Base-by-base conservation (phyloP, 352 stramenopile species). In the Pythium aristosporum region DNA sequence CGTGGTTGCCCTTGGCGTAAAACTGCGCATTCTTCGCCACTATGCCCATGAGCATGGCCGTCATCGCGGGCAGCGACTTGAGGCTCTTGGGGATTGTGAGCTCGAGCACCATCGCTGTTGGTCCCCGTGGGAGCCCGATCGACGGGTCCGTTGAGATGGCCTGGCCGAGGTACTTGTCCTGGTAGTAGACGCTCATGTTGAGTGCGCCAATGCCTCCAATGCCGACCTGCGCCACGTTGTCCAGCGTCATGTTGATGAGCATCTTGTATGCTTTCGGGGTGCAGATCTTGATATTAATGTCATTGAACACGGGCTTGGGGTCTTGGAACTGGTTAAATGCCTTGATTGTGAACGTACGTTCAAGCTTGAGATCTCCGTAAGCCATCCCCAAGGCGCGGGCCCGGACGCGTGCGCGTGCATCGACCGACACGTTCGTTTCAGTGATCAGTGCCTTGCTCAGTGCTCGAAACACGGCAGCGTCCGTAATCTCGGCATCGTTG, bases 1-100 rank as follows among this genome's bases (percentile, higher is more conserved):
- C 44, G 49, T 73, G 69, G 36, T 72, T 41, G 34, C 63, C 71
- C 23, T 55, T 73, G 23, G 68, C 65, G 55, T 70, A 56, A 54
- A 73, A 70, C 60, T 67, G 34, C 1, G 58, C 58, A 16, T 65
- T 48, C 47, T 43, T 30, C 15, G 44, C 50, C 13, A 61, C 30
- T 21, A 67, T 46, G 12, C 41, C 60, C 12, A 21, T 11, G 41
- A 59, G 39, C 60, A 67, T 61, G 9, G 13, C 48, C 12, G 30
- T 36, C 41, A 67, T 46, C 21, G 51, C 41, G 32, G 44, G 32
- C 60, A 61, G 20, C 25, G 51, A 21, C 20, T 46, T 44, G 34
- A 39, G 36, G 23, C 39, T 47, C 25, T 67, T 67, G 8, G 21
- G 28, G 30, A 67, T 55, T 16, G 60, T 61, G 28, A 67, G 41